These are phyloP conservation scores for Enteropsectra breve DNA, from an alignment of 371 early-diverging fungal species.

Conservation along the genomic window DNA sequence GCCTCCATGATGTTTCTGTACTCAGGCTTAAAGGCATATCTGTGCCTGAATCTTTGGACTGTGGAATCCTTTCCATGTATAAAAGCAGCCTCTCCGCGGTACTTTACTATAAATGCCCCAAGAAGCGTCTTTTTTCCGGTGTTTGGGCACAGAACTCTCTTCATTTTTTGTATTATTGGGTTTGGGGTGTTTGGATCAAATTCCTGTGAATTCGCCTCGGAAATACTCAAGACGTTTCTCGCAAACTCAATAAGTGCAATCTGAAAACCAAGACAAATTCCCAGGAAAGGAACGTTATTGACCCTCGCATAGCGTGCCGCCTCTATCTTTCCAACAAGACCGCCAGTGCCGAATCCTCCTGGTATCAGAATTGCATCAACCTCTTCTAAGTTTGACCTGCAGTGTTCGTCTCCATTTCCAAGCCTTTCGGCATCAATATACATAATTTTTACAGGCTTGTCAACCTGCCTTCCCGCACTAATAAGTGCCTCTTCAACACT, in stretches of 20 bases:
- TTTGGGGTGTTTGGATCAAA: slow-evolving; percentile 64
- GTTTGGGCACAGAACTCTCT: slow-evolving; percentile 60
- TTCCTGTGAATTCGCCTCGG: slow-evolving; percentile 58
- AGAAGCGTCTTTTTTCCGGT: slow-evolving; percentile 71
- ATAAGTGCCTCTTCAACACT: slow-evolving; percentile 85
- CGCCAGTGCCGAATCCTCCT: slow-evolving; percentile 94
- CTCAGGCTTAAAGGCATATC: slow-evolving; percentile 90
- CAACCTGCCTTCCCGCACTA: slow-evolving; percentile 66
- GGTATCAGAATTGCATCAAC: slow-evolving; percentile 86
- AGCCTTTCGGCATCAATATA: slow-evolving; percentile 80
- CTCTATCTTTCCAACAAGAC: slow-evolving; percentile 84
- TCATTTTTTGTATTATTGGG: slow-evolving; percentile 82
- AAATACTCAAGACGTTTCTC: slow-evolving; percentile 76
- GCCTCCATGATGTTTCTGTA: slow-evolving; percentile 68
- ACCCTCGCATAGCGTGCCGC: slow-evolving; percentile 94
- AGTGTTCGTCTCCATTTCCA: slow-evolving; percentile 65
- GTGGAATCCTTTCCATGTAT: slow-evolving; percentile 67
- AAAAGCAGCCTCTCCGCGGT: slow-evolving; percentile 62
- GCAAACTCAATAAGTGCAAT: slow-evolving; percentile 92
- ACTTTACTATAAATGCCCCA: slow-evolving; percentile 74
- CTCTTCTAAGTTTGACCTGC: slow-evolving; percentile 45
- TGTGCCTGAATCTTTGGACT: slow-evolving; percentile 89
- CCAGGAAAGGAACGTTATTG: slow-evolving; percentile 88
- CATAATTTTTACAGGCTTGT: slow-evolving; percentile 69
- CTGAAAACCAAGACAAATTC: slow-evolving; percentile 96